Conservation (phyloP, 2,329 filamentous ascomycete species). For the Fusarium humuli region DNA sequence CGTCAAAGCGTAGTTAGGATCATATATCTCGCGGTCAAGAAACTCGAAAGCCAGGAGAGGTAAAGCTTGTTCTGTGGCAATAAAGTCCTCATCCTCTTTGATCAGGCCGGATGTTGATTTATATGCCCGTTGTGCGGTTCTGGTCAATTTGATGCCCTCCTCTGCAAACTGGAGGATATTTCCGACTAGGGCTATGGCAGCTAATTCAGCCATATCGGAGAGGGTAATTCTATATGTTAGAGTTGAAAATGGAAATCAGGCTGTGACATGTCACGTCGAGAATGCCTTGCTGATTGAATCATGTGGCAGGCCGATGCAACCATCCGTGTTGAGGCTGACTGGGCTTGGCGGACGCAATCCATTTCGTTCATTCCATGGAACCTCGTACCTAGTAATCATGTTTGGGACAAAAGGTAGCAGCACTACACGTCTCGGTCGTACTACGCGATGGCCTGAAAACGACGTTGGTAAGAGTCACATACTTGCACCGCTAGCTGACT, state of each 20-base stretch:
- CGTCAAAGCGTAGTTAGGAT: background rate
- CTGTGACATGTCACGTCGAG: background rate
- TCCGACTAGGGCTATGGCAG: background rate
- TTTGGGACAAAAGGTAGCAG: background rate
- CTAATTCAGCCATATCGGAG: background rate
- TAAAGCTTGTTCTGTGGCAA: background rate
- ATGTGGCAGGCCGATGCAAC: background rate
- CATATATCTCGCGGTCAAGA: background rate
- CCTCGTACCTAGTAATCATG: too few relatives aligned
- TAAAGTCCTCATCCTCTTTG: background rate
- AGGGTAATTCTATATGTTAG: fast-evolving
- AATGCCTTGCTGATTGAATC: background rate
- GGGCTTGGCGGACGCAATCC: background rate
- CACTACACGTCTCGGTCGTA: background rate
- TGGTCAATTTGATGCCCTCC: background rate
- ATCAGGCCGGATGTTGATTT: background rate
- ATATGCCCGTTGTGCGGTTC: background rate
- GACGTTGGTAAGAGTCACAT: background rate
- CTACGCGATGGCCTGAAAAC: background rate
- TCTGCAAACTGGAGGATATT: background rate
- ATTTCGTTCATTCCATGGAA: too few relatives aligned
- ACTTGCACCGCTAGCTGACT: fast-evolving
- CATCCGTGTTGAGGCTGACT: background rate
- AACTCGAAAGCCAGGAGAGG: background rate
- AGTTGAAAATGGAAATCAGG: background rate